These are phyloP conservation scores for Neonectria hederae DNA, from an alignment of 2,329 filamentous ascomycete species.

Conservation along the genomic window DNA sequence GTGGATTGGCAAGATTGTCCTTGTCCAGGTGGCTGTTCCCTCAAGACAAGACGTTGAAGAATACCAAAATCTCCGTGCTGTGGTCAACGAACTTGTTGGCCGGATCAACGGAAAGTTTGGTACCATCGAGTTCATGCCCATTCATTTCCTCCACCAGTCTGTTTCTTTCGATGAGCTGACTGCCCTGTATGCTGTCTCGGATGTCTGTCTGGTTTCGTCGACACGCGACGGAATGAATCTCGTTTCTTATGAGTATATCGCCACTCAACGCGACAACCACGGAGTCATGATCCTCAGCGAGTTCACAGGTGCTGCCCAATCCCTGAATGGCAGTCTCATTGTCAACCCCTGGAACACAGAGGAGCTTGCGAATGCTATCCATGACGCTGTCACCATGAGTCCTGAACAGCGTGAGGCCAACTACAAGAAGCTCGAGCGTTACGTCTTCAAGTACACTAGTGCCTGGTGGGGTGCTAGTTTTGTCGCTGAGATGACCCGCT, in stretches of 20 bases:
- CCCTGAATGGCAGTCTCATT: conserved; percentile 89
- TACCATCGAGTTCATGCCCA: conserved; percentile 98
- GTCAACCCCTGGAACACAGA: conserved; percentile 99
- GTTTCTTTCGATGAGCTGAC: conserved; percentile 95
- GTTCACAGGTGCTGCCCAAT: conserved; percentile 95
- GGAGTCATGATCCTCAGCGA: conserved; percentile 96
- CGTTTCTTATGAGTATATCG: conserved; percentile 98
- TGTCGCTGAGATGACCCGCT: conserved; percentile 79
- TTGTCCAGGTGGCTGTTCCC: conserved; percentile 95
- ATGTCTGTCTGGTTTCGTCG: conserved; percentile 91
- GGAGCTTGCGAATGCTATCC: conserved; percentile 90
- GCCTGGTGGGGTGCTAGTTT: conserved; percentile 97
- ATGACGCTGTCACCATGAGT: conserved; percentile 96
- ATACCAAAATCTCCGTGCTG: conserved; percentile 93
- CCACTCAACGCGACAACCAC: conserved; percentile 88
- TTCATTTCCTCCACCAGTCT: conserved; percentile 97
- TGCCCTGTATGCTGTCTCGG: conserved; percentile 90
- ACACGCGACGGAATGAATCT: conserved; percentile 99
- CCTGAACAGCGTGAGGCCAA: conserved; percentile 87
- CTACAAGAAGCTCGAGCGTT: conserved; percentile 91
- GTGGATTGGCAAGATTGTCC: conserved; percentile 96
- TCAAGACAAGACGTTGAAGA: conserved; percentile 96
- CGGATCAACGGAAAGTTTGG: conserved; percentile 97
- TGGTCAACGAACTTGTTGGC: conserved; percentile 96
- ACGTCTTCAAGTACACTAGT: conserved; percentile 97